Base-by-base conservation (phyloP, 768 basidiomycete genomes). In the Tephrocybe sp. region DNA sequence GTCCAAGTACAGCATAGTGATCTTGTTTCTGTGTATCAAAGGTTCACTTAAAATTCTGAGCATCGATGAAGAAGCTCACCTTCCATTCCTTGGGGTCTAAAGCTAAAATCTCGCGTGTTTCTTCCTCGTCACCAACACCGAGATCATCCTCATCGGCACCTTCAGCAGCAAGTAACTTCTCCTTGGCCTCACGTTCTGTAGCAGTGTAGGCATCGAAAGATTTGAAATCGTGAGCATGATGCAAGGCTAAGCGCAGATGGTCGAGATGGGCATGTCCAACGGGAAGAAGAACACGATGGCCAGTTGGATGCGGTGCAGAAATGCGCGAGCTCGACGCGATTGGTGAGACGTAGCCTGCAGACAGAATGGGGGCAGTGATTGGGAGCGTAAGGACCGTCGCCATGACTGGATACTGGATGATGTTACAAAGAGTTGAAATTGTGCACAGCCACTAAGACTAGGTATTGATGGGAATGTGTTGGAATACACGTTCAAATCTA, bases 11-110 rank as follows among this genome's bases (percentile, higher is more conserved):
- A 49, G 90, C 90, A 64, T 99, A 99, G 65, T 98, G 91, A 67
- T 99, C 96, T 82, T 98, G 97, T 83, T 96, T 94, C 89, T 94
- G 41, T 8, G 26, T n/a, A n/a, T 17, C 14, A 52, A 16, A 20
- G n/a, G 26, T 26, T 16, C 30, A 49, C 13, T 10, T 14, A 8
- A n/a, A 26, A 36, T 6, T 20, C 17, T 31, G 17, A 31, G 26
- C 26, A 26, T 41, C 9, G 16, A 51, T 10, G 1, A 44, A 39
- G 45, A 20, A 38, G 38, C 8, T 30, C 17, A 89, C 91, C 82
- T 98, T 99, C 96, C 97, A 98, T 65, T 96, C 93, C 70, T 98
- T 98, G 5, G 96, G 91, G 73, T 99, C 96, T n/a, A 85, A 73
- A 39, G 73, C 66, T 35, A 93, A 67, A 42, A 93, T 60, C 19